phyloP scores from a whole-genome alignment of 345 rosid species.

The Euphorbia peplus region DNA sequence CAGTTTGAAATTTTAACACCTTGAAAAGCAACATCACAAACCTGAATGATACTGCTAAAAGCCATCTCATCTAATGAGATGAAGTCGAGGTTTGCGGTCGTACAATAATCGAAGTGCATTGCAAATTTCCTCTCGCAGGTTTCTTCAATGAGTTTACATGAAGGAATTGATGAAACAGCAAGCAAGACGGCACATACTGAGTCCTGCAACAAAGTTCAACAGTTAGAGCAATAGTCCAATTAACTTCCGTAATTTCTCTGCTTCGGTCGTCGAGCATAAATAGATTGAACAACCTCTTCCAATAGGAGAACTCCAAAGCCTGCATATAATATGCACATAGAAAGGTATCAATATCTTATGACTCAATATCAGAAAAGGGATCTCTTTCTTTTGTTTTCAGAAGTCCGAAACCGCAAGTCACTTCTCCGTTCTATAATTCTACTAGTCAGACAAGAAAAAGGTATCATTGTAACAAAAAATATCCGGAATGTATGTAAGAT shows the following conservation, averaged over 20 bases:
- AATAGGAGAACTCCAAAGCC: conserved; percentile 87
- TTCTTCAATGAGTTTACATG: conserved; percentile 87
- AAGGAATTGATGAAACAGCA: conserved; percentile 73
- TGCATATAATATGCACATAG: conserved; percentile 93
- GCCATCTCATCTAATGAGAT: conserved; percentile 63
- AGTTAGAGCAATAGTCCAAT: conserved; percentile 61
- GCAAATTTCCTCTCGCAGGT: conserved; percentile 83
- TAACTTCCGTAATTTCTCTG: conserved; percentile 73
- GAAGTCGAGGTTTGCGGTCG: conserved; percentile 77
- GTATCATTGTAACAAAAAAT: conserved; percentile 24
- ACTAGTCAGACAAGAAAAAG: conserved; percentile 42
- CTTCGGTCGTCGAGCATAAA: conserved; percentile 95
- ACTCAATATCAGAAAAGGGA: conserved; percentile 43
- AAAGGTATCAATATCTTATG: conserved; percentile 70
- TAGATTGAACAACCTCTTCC: conserved; percentile 94
- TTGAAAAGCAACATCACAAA: conserved; percentile 32
- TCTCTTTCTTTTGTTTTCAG: conserved; percentile 70
- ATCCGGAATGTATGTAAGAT: conserved; percentile 16
- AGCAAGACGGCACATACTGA: conserved; percentile 80
- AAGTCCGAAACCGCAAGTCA: conserved; percentile 60
- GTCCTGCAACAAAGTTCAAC: conserved; percentile 95
- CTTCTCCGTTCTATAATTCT: conserved; percentile 59
- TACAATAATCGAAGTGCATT: conserved; percentile 88
- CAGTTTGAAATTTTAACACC: conserved; percentile 1
- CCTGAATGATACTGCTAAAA: conserved; percentile 79